phyloP scores from a whole-genome alignment of 176 grass and related monocot genomes.

The Dendrocalamus sinicus region DNA sequence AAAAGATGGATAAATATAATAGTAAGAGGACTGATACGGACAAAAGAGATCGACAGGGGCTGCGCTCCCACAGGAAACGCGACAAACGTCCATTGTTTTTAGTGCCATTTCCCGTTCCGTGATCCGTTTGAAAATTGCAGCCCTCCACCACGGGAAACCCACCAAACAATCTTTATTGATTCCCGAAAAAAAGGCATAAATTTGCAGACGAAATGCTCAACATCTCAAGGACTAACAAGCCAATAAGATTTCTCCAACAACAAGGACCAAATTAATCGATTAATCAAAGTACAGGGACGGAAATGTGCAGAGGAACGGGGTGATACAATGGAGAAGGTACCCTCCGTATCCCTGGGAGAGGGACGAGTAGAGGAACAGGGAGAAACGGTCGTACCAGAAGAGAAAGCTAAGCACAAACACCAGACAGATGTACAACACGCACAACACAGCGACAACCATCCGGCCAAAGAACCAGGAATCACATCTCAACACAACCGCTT shows the following conservation, averaged over 20 bases:
- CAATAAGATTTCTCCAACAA: background rate
- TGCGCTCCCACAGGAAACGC: background rate
- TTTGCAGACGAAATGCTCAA: background rate
- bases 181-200: background rate
- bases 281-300: slow-evolving; percentile 30
- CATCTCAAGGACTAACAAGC: too few relatives aligned
- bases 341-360: background rate
- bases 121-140: background rate
- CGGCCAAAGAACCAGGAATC: background rate
- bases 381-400: background rate
- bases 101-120: background rate
- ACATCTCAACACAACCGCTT: background rate
- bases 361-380: background rate
- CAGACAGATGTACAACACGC: slow-evolving; percentile 1
- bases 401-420: slow-evolving; percentile 1
- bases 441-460: slow-evolving; percentile 22
- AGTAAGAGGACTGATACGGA: background rate
- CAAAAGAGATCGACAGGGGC: background rate
- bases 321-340: background rate
- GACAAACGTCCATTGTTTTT: background rate
- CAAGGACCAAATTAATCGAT: slow-evolving; percentile 24
- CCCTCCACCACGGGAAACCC: background rate
- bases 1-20: background rate
- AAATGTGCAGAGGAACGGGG: slow-evolving; percentile 32
- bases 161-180: background rate